Percentiles rank a stretch among this genome's conserved stretches.
Conservation (phyloP, 116 monocot genomes). For the Posidonia oceanica region DNA sequence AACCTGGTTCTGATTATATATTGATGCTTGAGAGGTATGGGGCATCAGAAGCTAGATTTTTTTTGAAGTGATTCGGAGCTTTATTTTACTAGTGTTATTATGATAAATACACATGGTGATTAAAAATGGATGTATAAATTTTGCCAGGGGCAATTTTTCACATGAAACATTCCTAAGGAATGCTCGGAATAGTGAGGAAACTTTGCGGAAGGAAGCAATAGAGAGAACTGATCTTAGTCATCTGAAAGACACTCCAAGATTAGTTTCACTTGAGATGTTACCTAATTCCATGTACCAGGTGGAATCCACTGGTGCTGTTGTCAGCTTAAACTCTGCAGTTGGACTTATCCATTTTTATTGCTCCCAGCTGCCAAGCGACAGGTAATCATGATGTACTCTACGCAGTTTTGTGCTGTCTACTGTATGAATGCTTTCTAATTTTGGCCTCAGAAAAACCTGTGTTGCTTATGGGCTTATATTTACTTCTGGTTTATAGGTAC, state of each 20-base stretch:
- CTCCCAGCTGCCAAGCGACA: slow-evolving; percentile 93
- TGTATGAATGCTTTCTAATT: not conserved
- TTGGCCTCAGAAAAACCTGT: not conserved
- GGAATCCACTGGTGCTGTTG: slow-evolving; percentile 90
- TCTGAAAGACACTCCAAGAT: slow-evolving; percentile 54
- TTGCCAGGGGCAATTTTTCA: slow-evolving; percentile 67
- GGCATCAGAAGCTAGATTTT: not conserved
- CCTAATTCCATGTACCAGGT: slow-evolving; percentile 81
- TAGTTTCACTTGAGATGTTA: slow-evolving; percentile 43
- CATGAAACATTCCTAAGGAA: slow-evolving; percentile 93
- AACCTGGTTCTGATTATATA: slow-evolving; percentile 98
- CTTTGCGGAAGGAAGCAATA: slow-evolving; percentile 88
- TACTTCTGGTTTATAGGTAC: slow-evolving; percentile 35
- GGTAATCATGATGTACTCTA: slow-evolving; percentile 21
- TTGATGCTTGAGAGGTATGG: slow-evolving; percentile 89
- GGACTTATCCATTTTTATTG: slow-evolving; percentile 95
- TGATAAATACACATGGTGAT: not conserved
- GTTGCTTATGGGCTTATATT: not conserved
- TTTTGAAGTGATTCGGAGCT: not conserved
- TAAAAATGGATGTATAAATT: not conserved
- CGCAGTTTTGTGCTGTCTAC: not conserved
- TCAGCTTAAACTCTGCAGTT: slow-evolving; percentile 96
- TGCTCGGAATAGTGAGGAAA: slow-evolving; percentile 97
- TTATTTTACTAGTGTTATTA: no score
- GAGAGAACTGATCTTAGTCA: slow-evolving; percentile 97